A percentile compares a stretch with the other conserved stretches of the same genome.
These are phyloP conservation scores for Fusarium paranaense DNA, from an alignment of 2,329 filamentous ascomycete genomes.

Conservation along the genomic window DNA sequence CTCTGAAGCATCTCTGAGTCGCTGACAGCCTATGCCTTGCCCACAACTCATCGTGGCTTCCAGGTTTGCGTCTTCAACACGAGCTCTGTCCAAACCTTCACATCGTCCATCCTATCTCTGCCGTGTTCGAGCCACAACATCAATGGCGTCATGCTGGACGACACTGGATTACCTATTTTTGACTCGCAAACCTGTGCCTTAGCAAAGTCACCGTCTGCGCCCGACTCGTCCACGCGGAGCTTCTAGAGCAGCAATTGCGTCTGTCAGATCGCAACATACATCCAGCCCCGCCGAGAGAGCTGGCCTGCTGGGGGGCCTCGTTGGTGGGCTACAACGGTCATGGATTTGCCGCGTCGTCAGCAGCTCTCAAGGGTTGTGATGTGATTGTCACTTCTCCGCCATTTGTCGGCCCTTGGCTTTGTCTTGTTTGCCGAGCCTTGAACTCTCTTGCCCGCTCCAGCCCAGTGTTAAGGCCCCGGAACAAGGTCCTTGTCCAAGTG, in stretches of 20 bases:
- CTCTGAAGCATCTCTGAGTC: background rate
- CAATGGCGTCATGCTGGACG: constrained; percentile 21
- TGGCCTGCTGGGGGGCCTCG: constrained; percentile 9
- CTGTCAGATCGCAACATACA: constrained; percentile 29
- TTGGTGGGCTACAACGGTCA: constrained; percentile 8
- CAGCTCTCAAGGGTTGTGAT: constrained; percentile 22
- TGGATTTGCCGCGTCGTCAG: constrained; percentile 21
- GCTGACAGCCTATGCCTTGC: constrained; percentile 3
- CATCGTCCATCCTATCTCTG: constrained; percentile 1
- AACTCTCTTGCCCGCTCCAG: constrained; percentile 7
- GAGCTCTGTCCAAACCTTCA: constrained; percentile 12
- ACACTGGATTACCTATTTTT: constrained; percentile 20
- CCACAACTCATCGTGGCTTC: constrained; percentile 13
- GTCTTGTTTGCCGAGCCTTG: constrained; percentile 11
- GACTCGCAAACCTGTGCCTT: background rate
- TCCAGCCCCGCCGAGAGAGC: constrained; percentile 16
- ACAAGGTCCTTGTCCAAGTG: constrained; percentile 24
- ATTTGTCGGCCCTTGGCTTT: constrained; percentile 25
- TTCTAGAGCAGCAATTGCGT: constrained; percentile 21
- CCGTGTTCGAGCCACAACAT: constrained; percentile 32
- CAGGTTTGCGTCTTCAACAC: constrained; percentile 11
- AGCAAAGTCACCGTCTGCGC: constrained; percentile 24
- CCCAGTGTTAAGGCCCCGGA: constrained; percentile 16
- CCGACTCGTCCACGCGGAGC: constrained; percentile 25
- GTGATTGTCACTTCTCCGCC: constrained; percentile 32